phyloP scores from a whole-genome alignment of 1,284 basidiomycete species.

The Retiboletus flavoniger region DNA sequence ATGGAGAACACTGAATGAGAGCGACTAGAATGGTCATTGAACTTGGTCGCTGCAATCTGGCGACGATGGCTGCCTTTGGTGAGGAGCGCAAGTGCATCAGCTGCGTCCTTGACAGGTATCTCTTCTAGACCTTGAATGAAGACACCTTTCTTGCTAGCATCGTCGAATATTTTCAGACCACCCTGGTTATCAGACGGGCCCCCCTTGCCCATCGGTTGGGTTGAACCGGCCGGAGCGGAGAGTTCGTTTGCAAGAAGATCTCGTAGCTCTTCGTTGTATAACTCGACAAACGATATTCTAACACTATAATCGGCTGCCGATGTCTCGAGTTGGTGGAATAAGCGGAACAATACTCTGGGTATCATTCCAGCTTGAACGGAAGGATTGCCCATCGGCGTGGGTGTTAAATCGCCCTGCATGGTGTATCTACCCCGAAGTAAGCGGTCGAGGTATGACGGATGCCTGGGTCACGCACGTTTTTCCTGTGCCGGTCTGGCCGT shows the following conservation, averaged over 20 bases:
- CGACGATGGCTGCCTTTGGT: slow-evolving; percentile 87
- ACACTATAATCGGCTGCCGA: slow-evolving; percentile 85
- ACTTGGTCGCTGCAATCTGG: slow-evolving; percentile 95
- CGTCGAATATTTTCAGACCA: slow-evolving; percentile 91
- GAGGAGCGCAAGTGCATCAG: slow-evolving; percentile 83
- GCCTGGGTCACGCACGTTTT: slow-evolving; percentile 82
- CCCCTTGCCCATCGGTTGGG: slow-evolving; percentile 72
- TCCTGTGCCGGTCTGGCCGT: slow-evolving; percentile 98
- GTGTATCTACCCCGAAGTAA: slow-evolving; percentile 63
- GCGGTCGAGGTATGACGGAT: slow-evolving; percentile 5
- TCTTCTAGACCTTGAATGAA: slow-evolving; percentile 96
- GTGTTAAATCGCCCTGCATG: slow-evolving; percentile 89
- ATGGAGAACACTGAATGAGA: slow-evolving; percentile 99
- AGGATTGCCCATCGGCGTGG: slow-evolving; percentile 84
- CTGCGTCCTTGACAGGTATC: slow-evolving; percentile 77
- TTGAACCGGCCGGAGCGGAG: slow-evolving; percentile 55
- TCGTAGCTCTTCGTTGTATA: slow-evolving; percentile 99
- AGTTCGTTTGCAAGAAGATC: slow-evolving; percentile 83
- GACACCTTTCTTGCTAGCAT: slow-evolving; percentile 82
- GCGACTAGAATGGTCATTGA: slow-evolving; percentile 96
- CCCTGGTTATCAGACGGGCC: slow-evolving; percentile 40
- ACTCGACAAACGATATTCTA: slow-evolving; percentile 91
- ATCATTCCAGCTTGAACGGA: slow-evolving; percentile 94
- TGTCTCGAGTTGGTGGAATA: slow-evolving; percentile 87
- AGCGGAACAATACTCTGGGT: slow-evolving; percentile 90